phyloP scores from a whole-genome alignment of 371 early-diverging fungal genomes.

The Dinochytrium kinnereticum region DNA sequence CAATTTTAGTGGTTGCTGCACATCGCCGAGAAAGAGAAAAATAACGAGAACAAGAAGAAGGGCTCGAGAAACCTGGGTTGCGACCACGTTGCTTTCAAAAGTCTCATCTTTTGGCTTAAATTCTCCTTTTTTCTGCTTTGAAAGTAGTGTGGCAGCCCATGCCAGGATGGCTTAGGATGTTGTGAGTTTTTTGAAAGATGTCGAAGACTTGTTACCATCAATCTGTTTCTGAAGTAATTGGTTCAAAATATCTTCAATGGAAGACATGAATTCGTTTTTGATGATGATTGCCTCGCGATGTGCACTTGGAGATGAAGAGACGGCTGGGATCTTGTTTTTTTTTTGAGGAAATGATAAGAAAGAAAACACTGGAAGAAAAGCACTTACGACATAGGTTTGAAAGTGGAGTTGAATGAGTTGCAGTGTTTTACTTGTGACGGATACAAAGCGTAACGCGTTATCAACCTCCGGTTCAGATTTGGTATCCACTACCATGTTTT shows the following conservation, averaged over 20 bases:
- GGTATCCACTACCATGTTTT: constrained; percentile 59
- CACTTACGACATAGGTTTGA: constrained; percentile 78
- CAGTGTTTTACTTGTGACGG: constrained; percentile 71
- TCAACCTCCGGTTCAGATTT: constrained; percentile 76
- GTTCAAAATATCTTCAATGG: constrained; percentile 79
- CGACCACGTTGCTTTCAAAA: constrained; percentile 68
- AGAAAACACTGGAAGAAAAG: not conserved
- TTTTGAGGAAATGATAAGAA: not conserved
- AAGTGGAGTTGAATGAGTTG: constrained; percentile 91
- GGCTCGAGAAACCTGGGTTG: constrained; percentile 73
- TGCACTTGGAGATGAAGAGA: constrained; percentile 75
- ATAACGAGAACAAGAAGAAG: no score
- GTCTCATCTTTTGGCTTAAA: constrained; percentile 86
- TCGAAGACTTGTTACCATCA: constrained; percentile 52
- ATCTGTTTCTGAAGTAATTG: constrained; percentile 77
- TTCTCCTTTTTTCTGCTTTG: constrained; percentile 55
- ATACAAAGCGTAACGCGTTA: constrained; percentile 67
- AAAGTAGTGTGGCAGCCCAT: constrained; percentile 67
- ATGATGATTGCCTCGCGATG: constrained; percentile 81
- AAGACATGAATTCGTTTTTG: constrained; percentile 86
- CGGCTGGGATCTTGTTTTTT: constrained; percentile 70
- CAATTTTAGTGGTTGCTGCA: no score
- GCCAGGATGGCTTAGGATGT: constrained; percentile 41
- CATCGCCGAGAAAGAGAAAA: no score
- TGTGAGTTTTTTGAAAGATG: no score